These are phyloP conservation scores for Persicaria maculosa DNA, from an alignment of 148 eudicot genomes.

Conservation along the genomic window DNA sequence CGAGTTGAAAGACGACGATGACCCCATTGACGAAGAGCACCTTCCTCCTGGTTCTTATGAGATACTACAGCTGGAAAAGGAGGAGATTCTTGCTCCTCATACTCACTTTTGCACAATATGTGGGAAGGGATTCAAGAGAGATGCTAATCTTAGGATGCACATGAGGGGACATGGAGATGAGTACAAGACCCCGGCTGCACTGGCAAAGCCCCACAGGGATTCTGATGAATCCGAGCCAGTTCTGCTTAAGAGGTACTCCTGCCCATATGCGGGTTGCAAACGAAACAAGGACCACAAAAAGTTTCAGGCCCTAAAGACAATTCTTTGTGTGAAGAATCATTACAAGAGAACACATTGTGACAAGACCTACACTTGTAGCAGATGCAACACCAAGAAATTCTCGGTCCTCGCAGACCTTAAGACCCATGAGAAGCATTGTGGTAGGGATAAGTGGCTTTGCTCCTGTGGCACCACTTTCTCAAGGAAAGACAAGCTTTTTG, in stretches of 20 bases:
- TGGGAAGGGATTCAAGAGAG: constrained; percentile 95
- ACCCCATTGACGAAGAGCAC: constrained; percentile 80
- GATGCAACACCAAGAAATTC: constrained; percentile 85
- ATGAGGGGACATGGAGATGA: constrained; percentile 98
- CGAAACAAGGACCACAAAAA: constrained; percentile 88
- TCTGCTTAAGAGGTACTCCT: constrained; percentile 79
- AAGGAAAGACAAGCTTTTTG: constrained; percentile 92
- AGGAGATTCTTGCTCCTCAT: constrained; percentile 94
- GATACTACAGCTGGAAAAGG: constrained; percentile 85
- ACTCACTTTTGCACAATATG: constrained; percentile 93
- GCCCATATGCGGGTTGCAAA: constrained; percentile 85
- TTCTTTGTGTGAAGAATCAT: constrained; percentile 88
- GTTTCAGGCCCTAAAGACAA: constrained; percentile 88
- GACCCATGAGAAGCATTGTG: constrained; percentile 98
- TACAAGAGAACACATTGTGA: constrained; percentile 96
- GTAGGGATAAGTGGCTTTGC: constrained; percentile 91
- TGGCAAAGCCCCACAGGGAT: constrained; percentile 88
- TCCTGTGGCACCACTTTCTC: constrained; percentile 98
- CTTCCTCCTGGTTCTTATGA: constrained; percentile 89
- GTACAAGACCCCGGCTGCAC: constrained; percentile 85
- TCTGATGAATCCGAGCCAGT: constrained; percentile 44
- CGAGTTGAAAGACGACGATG: constrained; percentile 76
- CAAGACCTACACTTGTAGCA: constrained; percentile 80
- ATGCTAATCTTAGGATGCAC: constrained; percentile 93
- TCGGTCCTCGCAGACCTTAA: constrained; percentile 94